Percentiles rank a stretch among this genome's conserved stretches.
These are phyloP conservation scores for Leucosporidium creatinivorum DNA, from an alignment of 768 basidiomycete genomes.

Conservation along the genomic window DNA sequence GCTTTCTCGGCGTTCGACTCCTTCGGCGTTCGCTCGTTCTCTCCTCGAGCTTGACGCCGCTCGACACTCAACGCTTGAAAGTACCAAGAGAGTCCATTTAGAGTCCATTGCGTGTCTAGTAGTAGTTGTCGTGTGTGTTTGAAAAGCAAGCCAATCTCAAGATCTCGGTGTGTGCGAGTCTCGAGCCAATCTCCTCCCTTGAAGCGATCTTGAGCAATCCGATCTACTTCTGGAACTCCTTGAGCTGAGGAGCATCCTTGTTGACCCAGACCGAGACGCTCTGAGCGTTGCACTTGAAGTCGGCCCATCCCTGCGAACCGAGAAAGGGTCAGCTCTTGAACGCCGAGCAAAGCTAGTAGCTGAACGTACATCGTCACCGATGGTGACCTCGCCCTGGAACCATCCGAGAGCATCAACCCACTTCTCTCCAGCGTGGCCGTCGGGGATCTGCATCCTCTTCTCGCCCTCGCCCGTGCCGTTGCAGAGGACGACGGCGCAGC, in stretches of 20 bases:
- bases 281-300: slow-evolving; percentile 44
- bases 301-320: slow-evolving; percentile 40
- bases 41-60: too few species aligned
- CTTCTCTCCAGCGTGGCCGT: slow-evolving; percentile 46
- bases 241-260: slow-evolving; percentile 44
- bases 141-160: too few species aligned
- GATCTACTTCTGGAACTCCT: slow-evolving; percentile 43
- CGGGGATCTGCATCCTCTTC: slow-evolving; percentile 42
- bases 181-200: too few species aligned
- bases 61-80: too few species aligned
- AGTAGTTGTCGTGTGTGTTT: too few species aligned
- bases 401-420: slow-evolving; percentile 50
- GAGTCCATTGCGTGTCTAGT: too few species aligned
- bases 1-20: too few species aligned
- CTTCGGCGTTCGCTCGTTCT: too few species aligned
- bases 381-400: slow-evolving; percentile 45
- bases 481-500: slow-evolving; percentile 41
- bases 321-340: neutral
- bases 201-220: too few species aligned
- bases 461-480: slow-evolving; percentile 38
- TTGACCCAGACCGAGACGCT: slow-evolving; percentile 46
- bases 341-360: neutral
- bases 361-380: slow-evolving; percentile 43
- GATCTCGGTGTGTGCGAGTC: too few species aligned
- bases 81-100: too few species aligned